These are phyloP conservation scores for Areca catechu DNA, from an alignment of 176 grass and related monocot genomes.

Conservation along the genomic window DNA sequence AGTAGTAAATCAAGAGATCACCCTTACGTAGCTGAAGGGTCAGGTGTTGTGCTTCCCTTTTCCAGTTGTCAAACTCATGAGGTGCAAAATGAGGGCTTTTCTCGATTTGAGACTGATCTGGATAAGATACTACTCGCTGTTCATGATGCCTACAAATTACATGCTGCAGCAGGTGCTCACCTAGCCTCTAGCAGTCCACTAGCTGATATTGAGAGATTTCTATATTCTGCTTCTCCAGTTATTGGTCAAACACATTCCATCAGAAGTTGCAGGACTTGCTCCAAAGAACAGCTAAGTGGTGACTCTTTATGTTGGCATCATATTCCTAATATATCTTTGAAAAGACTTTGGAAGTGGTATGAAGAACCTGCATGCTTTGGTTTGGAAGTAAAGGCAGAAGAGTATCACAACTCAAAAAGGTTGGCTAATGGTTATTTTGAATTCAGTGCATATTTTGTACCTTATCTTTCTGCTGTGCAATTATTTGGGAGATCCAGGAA, in stretches of 20 bases:
- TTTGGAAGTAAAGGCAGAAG: slow-evolving; percentile 60
- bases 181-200: slow-evolving; percentile 24
- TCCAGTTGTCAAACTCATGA: slow-evolving; percentile 10
- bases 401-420: slow-evolving; percentile 26
- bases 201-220: slow-evolving; percentile 59
- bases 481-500: slow-evolving; percentile 36
- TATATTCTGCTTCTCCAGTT: slow-evolving; percentile 57
- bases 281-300: slow-evolving; percentile 18
- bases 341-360: slow-evolving; percentile 69
- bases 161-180: slow-evolving; percentile 25
- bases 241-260: slow-evolving; percentile 13
- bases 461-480: slow-evolving; percentile 73
- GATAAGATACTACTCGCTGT: slow-evolving; percentile 52
- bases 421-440: slow-evolving; percentile 21
- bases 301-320: slow-evolving; percentile 25
- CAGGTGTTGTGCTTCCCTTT: not conserved
- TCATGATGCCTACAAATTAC: slow-evolving; percentile 20
- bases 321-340: slow-evolving; percentile 37
- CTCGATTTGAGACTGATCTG: slow-evolving; percentile 25
- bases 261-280: slow-evolving; percentile 19
- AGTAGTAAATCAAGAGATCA: not conserved
- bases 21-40: not conserved
- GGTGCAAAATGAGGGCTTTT: slow-evolving; percentile 17
- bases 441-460: slow-evolving; percentile 58
- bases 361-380: slow-evolving; percentile 75